Base-by-base conservation (phyloP, 192 early-diverging fungal genomes). In the Ambispora gerdemannii region DNA sequence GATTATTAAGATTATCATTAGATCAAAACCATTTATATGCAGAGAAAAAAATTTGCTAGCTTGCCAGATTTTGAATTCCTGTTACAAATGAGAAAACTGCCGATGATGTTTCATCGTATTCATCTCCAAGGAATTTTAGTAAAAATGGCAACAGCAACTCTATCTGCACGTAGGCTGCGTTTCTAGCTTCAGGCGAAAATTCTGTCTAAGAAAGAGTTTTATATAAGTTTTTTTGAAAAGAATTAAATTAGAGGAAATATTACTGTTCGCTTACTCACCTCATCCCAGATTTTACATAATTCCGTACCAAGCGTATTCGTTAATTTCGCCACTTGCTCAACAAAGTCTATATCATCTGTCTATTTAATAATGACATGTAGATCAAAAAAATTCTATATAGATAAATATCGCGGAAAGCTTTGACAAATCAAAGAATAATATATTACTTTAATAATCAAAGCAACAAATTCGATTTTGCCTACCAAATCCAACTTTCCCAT, bases 91-190 rank as follows among this genome's bases (percentile, higher is more conserved):
- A 80, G 70, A 95, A 93, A 15, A 93, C 84, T 4, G 88, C 79
- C 28, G 85, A 84, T 4, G 90, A 86, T 4, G 89, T 89, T 56
- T 98, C 92, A 75, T 95, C 90, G 67, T 89, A 89, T 67, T 95
- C 91, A 74, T 92, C 83, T 0, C 84, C 85, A 33, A 98, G 74
- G 64, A 92, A 91, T 61, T 86, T 82, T n/a, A 96, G 78, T 30
- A 95, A 80, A 71, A 86, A 85, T 33, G 91, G 91, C 36, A 93
- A 82, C 27, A 95, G 78, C 32, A 86, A 80, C 66, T 92, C 89
- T 52, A 97, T 82, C 72, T 90, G 80, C 11, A 74, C 76, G 63
- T 85, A 83, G 20, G 91, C 82, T 2, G 82, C 78, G 20, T 81
- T 71, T 65, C 78, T 81, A 27, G 78, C 79, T 17, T 77, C 70